These are phyloP conservation scores for Ceratocystis diversiconidia DNA, from an alignment of 2,329 filamentous ascomycete species.

Conservation along the genomic window DNA sequence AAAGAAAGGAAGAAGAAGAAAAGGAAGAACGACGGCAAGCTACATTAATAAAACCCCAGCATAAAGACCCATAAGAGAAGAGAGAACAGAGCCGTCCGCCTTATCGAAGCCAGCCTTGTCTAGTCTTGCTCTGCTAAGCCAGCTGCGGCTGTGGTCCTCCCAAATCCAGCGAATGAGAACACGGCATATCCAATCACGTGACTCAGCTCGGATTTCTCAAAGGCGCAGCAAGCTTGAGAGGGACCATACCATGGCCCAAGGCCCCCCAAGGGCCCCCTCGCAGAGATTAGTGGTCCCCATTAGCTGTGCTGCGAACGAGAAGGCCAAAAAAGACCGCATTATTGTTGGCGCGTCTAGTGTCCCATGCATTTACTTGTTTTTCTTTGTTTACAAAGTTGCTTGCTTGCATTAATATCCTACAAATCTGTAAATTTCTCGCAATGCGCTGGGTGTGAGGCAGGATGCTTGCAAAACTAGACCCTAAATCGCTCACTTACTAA, in stretches of 20 bases:
- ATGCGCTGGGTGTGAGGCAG: background rate
- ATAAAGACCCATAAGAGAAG: background rate
- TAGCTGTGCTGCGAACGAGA: background rate
- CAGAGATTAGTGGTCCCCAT: background rate
- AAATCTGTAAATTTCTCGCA: background rate
- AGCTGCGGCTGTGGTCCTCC: background rate
- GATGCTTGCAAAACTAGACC: background rate
- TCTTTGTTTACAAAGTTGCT: too few relatives aligned
- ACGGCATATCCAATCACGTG: background rate
- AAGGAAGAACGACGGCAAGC: background rate
- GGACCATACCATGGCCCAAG: constrained; percentile 4
- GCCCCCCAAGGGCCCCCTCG: background rate
- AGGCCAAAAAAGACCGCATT: background rate
- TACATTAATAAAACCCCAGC: background rate
- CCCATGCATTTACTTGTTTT: background rate
- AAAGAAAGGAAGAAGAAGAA: background rate
- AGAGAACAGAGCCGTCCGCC: too few relatives aligned
- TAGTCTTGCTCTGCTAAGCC: background rate
- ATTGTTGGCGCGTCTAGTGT: background rate
- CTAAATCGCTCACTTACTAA: background rate
- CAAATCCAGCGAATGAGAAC: constrained; percentile 4
- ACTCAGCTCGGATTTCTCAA: constrained; percentile 2
- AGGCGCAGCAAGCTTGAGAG: constrained; percentile 7
- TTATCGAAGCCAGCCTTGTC: background rate
- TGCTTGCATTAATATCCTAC: too few relatives aligned